Conservation (phyloP, 2,329 filamentous ascomycete species). For the Mariannaea sp. region DNA sequence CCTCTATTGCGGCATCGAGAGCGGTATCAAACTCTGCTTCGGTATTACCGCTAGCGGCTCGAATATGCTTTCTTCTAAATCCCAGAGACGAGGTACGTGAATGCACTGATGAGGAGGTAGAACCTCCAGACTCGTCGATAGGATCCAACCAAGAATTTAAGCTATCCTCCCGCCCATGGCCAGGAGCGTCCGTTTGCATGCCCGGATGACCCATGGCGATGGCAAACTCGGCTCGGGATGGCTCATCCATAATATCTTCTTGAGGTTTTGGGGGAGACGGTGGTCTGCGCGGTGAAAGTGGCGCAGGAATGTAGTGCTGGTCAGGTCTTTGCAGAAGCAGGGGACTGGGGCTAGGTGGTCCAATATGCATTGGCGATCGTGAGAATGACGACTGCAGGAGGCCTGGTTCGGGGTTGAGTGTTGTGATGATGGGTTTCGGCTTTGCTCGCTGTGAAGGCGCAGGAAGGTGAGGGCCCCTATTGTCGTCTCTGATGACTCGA, state of each 20-base stretch:
- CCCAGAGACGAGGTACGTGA: conserved; percentile 76
- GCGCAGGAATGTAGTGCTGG: conserved; percentile 68
- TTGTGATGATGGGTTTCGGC: conserved; percentile 33
- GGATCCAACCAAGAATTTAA: conserved; percentile 93
- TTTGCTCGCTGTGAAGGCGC: conserved; percentile 35
- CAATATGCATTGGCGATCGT: conserved; percentile 47
- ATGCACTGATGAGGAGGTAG: conserved; percentile 77
- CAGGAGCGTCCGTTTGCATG: conserved; percentile 23
- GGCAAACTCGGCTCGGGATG: conserved; percentile 45
- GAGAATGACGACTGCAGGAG: conserved; percentile 61
- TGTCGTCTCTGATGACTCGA: conserved; percentile 46
- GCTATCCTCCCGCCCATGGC: conserved; percentile 65
- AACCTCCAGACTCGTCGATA: conserved; percentile 86
- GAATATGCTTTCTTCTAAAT: conserved; percentile 71
- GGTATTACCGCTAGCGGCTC: conserved; percentile 70
- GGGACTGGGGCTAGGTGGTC: conserved; percentile 41
- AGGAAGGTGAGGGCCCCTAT: conserved; percentile 29
- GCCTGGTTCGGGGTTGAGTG: conserved; percentile 35
- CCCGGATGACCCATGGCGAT: conserved; percentile 23
- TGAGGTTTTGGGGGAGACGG: conserved; percentile 47
- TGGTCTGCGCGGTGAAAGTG: conserved; percentile 68
- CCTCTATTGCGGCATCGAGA: conserved; percentile 92
- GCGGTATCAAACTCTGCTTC: conserved; percentile 94
- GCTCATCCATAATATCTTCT: conserved; percentile 31
- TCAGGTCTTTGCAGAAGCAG: conserved; percentile 56